A percentile compares a stretch with the other conserved stretches of the same genome.
Conservation (phyloP, 2,329 filamentous ascomycete species). For the Colletotrichum sp. region DNA sequence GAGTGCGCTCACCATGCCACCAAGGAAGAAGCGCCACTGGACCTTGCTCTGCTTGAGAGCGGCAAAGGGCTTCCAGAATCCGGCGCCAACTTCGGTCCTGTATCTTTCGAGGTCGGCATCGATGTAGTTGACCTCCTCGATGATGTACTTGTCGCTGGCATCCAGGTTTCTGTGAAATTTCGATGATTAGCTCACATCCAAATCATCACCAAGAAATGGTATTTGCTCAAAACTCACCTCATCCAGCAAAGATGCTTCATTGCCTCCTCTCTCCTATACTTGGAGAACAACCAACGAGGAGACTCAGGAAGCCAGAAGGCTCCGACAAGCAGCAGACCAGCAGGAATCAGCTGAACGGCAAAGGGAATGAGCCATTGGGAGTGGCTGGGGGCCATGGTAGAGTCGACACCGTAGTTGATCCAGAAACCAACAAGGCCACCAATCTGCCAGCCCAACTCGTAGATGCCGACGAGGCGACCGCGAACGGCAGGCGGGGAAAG, state of each 20-base stretch:
- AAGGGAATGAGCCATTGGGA: constrained; percentile 71
- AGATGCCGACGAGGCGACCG: constrained; percentile 69
- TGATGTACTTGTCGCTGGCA: constrained; percentile 66
- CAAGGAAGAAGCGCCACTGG: constrained; percentile 75
- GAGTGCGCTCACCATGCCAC: constrained; percentile 51
- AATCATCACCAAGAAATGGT: background rate
- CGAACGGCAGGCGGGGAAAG: constrained; percentile 66
- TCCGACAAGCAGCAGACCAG: constrained; percentile 64
- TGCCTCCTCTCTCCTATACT: constrained; percentile 64
- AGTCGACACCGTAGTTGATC: constrained; percentile 69
- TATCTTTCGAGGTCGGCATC: constrained; percentile 73
- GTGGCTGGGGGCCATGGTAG: constrained; percentile 48
- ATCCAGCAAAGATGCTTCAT: constrained; percentile 68
- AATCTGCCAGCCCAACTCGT: constrained; percentile 70
- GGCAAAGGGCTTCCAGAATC: constrained; percentile 77
- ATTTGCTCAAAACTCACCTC: background rate
- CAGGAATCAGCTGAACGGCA: constrained; percentile 71
- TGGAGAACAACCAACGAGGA: constrained; percentile 72
- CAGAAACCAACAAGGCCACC: constrained; percentile 66
- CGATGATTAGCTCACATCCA: background rate
- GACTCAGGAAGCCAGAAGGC: constrained; percentile 68
- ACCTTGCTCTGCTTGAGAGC: constrained; percentile 61
- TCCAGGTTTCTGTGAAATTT: constrained; percentile 45
- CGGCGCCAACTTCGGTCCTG: constrained; percentile 65
- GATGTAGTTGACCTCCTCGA: constrained; percentile 75